phyloP scores from a whole-genome alignment of 2,329 filamentous ascomycete species.

The Sarocladium strictum region DNA sequence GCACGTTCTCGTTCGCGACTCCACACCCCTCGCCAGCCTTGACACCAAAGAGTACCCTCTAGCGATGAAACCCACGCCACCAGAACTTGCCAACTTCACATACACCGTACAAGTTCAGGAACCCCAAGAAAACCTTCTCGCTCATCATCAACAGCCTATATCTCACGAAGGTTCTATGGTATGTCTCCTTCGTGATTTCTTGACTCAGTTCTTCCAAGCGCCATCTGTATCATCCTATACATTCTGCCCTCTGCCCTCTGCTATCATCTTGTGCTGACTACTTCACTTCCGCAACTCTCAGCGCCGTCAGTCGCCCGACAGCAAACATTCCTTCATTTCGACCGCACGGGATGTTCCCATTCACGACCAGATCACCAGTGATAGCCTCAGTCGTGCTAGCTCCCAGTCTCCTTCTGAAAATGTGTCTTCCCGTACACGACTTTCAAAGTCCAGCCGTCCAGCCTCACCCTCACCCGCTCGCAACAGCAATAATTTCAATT shows the following conservation, averaged over 20 bases:
- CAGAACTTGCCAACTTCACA: constrained; percentile 68
- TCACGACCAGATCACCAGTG: not conserved
- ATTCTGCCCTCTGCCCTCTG: no score
- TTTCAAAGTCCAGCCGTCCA: constrained; percentile 1
- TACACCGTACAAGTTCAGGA: constrained; percentile 53
- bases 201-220: not conserved
- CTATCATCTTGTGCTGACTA: no score
- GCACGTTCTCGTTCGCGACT: constrained; percentile 72
- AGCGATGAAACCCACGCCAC: constrained; percentile 74
- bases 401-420: constrained; percentile 4
- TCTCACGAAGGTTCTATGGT: constrained; percentile 1
- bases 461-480: not conserved
- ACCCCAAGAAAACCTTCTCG: not conserved
- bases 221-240: no score
- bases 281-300: no score
- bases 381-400: not conserved
- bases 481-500: constrained; percentile 14
- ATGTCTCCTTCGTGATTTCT: not conserved
- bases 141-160: not conserved
- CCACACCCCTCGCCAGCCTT: constrained; percentile 62
- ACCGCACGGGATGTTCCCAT: not conserved
- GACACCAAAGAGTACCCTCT: constrained; percentile 89
- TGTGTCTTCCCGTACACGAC: not conserved
- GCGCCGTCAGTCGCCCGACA: not conserved
- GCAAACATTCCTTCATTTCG: not conserved